Percentiles rank a stretch among this genome's conserved stretches.
Conservation (phyloP, 2,329 filamentous ascomycete genomes). For the Scedosporium dehoogii region DNA sequence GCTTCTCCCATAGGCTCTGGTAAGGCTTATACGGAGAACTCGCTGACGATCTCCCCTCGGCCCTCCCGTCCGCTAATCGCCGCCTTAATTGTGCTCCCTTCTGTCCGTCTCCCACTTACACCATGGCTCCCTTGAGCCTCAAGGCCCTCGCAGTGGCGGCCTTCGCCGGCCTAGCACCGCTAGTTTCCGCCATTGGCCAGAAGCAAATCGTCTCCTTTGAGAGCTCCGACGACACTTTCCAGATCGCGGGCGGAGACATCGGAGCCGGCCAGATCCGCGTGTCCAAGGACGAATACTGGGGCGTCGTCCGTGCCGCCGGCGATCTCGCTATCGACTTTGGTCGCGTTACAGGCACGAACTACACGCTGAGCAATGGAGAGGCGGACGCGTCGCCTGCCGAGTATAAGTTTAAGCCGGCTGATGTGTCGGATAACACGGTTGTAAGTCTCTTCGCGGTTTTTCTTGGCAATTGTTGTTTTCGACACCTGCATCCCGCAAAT, state of each 20-base stretch:
- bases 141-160: conserved; percentile 6
- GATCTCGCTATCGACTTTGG: conserved; percentile 62
- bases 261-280: conserved; percentile 40
- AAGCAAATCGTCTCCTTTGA: conserved; percentile 35
- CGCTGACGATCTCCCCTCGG: background rate
- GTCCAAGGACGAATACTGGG: conserved; percentile 53
- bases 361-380: conserved; percentile 44
- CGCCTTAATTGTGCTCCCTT: background rate
- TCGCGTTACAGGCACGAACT: conserved; percentile 57
- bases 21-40: background rate
- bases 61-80: too few species aligned
- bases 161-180: conserved; percentile 14
- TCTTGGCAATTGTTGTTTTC: background rate
- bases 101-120: conserved; percentile 1
- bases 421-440: conserved; percentile 35
- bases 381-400: conserved; percentile 22
- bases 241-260: conserved; percentile 26
- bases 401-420: conserved; percentile 33
- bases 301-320: conserved; percentile 56
- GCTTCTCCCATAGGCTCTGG: background rate
- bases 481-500: background rate
- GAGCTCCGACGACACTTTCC: conserved; percentile 15
- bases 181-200: conserved; percentile 34
- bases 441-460: conserved; percentile 19
- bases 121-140: conserved; percentile 7